Evolutionary conservation across 2,329 filamentous ascomycete genomes (phyloP), one percentile per base, ranked within the genome.

Genomic region (Penicillium expansum): DNA sequence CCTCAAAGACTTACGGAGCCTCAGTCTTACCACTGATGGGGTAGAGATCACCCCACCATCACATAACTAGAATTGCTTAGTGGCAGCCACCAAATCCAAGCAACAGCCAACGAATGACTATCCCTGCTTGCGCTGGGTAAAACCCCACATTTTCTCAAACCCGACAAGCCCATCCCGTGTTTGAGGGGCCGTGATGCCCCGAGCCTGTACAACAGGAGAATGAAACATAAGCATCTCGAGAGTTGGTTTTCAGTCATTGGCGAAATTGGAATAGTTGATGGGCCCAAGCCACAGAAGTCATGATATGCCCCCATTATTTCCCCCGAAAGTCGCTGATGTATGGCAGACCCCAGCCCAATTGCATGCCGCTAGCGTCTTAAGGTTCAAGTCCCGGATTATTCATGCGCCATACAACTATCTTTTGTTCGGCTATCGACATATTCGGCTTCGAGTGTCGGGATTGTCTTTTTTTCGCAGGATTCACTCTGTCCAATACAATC

Each of bases 41-140:
- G n/a, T n/a, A n/a, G n/a, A n/a, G n/a, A n/a, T n/a, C n/a, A n/a
- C n/a, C n/a, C n/a, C 27, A 24, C 47, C n/a, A 43, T 29, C 44
- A 7, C 14, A n/a, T 18, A 29, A 24, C 24, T 2, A 29, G 27
- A 6, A 29, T 30, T 38, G 14, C 42, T 44, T 50, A 22, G 48
- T 37, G 11, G 10, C 20, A 33, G 20, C 49, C 41, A 45, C 8
- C 10, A 29, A 45, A 16, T 16, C 22, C 8, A 44, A 49, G 29
- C 43, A 52, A 24, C 22, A 30, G 29, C 8, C 38, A 50, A 35
- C 61, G 57, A 63, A 64, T 64, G 38, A 52, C 29, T 37, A 51
- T 16, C 55, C 61, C 57, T 52, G 62, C 52, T 56, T 49, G 55
- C 22, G 18, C n/a, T 43, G 24, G 48, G 53, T 45, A 55, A 61